These are phyloP conservation scores for Neopestalotiopsis clavispora DNA, from an alignment of 2,329 filamentous ascomycete species.

Conservation along the genomic window DNA sequence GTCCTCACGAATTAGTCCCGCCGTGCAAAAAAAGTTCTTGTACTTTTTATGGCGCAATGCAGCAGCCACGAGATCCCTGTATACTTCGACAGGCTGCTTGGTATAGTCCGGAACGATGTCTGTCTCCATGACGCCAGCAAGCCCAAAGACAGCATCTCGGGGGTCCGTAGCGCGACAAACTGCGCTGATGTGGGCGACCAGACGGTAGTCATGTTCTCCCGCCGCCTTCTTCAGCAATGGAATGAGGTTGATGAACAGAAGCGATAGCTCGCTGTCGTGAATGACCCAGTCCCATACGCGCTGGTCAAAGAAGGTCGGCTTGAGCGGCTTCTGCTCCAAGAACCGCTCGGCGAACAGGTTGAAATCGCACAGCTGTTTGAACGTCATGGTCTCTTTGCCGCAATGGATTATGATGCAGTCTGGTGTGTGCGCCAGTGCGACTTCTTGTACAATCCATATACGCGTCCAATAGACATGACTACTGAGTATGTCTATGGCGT, in stretches of 20 bases:
- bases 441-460: slow-evolving; percentile 22
- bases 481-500: slow-evolving; percentile 10
- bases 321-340: background rate
- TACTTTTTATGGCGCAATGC: slow-evolving; percentile 3
- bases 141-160: slow-evolving; percentile 11
- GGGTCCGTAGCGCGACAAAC: background rate
- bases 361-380: slow-evolving; percentile 3
- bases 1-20: slow-evolving; percentile 9
- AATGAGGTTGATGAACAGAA: background rate
- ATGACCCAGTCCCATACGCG: background rate
- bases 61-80: slow-evolving; percentile 1
- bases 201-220: background rate
- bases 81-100: slow-evolving; percentile 7
- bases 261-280: background rate
- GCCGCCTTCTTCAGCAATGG: background rate
- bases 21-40: background rate
- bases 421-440: slow-evolving; percentile 11
- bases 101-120: slow-evolving; percentile 4
- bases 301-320: background rate
- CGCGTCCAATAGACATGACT: slow-evolving; percentile 8
- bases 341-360: slow-evolving; percentile 6
- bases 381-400: background rate
- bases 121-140: background rate
- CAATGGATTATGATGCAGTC: background rate
- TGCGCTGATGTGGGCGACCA: background rate